Conservation (phyloP, 1,284 basidiomycete species). For the Pholiota adiposa region DNA sequence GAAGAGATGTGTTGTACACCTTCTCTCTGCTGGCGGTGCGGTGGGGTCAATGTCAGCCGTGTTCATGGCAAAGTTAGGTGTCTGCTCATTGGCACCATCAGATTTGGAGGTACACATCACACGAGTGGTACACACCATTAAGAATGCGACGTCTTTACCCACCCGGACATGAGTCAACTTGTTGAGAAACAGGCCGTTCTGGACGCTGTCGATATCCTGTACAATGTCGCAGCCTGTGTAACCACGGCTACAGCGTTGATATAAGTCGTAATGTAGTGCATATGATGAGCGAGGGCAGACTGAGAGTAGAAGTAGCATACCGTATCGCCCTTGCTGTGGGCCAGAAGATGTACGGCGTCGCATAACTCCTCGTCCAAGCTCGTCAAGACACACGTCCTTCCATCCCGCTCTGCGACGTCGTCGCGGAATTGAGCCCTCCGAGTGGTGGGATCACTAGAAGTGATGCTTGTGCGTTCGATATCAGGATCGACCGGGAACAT, state of each 20-base stretch:
- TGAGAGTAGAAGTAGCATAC: constrained; percentile 13
- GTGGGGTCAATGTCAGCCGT: constrained; percentile 1
- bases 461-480: constrained; percentile 13
- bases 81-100: constrained; percentile 8
- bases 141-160: constrained; percentile 22
- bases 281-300: constrained; percentile 2
- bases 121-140: constrained; percentile 17
- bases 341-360: constrained; percentile 21
- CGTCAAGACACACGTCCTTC: constrained; percentile 15
- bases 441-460: constrained; percentile 14
- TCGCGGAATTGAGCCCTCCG: constrained; percentile 16
- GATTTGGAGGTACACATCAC: neutral
- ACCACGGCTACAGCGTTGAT: constrained; percentile 15
- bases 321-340: constrained; percentile 19
- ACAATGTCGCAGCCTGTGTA: constrained; percentile 10
- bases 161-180: constrained; percentile 8
- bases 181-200: constrained; percentile 23
- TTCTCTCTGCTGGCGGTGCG: neutral
- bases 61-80: constrained; percentile 7
- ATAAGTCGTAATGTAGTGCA: constrained; percentile 22
- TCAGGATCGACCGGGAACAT: constrained; percentile 24
- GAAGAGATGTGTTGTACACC: constrained; percentile 10
- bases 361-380: neutral
- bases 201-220: constrained; percentile 16
- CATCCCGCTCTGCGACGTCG: constrained; percentile 17